These are phyloP conservation scores for Penicillium taxi DNA, from an alignment of 495 filamentous ascomycete species.

Conservation along the genomic window DNA sequence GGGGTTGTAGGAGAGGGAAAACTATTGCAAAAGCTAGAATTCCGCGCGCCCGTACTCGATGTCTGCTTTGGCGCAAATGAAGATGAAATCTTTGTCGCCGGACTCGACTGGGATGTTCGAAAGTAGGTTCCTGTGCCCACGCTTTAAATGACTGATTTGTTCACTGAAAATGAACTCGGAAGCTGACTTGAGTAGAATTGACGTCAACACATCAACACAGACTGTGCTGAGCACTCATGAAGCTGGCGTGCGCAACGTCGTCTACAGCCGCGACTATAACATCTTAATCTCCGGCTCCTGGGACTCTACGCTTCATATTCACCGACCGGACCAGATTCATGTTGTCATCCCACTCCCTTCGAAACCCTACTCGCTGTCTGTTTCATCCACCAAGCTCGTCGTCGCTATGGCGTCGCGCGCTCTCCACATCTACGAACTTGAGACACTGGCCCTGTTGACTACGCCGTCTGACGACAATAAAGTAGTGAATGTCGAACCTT, in stretches of 20 bases:
- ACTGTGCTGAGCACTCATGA: conserved; percentile 70
- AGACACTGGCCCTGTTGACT: conserved; percentile 48
- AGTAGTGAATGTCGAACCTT: conserved; percentile 59
- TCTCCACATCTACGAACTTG: conserved; percentile 86
- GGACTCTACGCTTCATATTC: conserved; percentile 84
- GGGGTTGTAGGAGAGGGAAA: conserved; percentile 46
- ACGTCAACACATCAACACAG: conserved; percentile 63
- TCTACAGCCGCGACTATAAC: conserved; percentile 67
- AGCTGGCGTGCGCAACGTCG: conserved; percentile 70
- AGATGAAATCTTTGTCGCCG: conserved; percentile 76
- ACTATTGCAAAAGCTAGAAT: conserved; percentile 65
- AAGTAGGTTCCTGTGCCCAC: conserved; percentile 35
- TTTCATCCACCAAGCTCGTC: conserved; percentile 74
- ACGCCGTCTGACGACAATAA: conserved; percentile 40
- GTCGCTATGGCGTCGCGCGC: conserved; percentile 92
- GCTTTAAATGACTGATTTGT: background rate
- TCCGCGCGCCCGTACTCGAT: conserved; percentile 80
- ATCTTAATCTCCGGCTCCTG: conserved; percentile 84
- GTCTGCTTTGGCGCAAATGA: conserved; percentile 77
- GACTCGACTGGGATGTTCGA: conserved; percentile 77
- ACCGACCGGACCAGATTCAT: conserved; percentile 48
- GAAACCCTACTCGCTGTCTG: conserved; percentile 81
- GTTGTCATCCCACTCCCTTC: conserved; percentile 61
- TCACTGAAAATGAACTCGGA: background rate
- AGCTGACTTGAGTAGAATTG: conserved; percentile 46